phyloP scores from a whole-genome alignment of 352 stramenopile genomes.

The Pythium grandisporangium region DNA sequence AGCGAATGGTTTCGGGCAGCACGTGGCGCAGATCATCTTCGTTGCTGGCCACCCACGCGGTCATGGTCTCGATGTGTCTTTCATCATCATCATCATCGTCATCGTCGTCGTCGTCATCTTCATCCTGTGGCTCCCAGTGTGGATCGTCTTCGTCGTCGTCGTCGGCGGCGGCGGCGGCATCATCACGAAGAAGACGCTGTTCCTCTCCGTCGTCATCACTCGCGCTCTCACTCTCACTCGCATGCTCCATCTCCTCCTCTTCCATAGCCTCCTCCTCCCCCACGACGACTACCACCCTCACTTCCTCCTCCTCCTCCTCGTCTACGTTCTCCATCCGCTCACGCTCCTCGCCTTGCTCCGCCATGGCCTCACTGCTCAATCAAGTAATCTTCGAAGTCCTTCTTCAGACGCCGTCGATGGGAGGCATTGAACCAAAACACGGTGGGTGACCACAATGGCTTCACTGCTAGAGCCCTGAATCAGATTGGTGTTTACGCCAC shows the following conservation, averaged over 20 bases:
- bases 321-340: background rate
- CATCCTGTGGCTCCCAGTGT: constrained; percentile 12
- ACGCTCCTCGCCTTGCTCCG: constrained; percentile 9
- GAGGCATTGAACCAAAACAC: too few relatives aligned
- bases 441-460: too few relatives aligned
- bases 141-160: constrained; percentile 15
- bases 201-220: constrained; percentile 6
- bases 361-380: background rate
- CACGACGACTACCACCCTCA: background rate
- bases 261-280: background rate
- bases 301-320: background rate
- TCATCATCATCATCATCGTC: constrained; percentile 18
- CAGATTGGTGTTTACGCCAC: too few relatives aligned
- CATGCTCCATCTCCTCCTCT: constrained; percentile 1
- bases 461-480: too few relatives aligned
- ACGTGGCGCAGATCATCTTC: constrained; percentile 12
- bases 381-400: constrained; percentile 1
- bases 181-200: constrained; percentile 3
- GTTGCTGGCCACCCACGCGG: constrained; percentile 12
- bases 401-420: constrained; percentile 1
- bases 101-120: constrained; percentile 13
- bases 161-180: constrained; percentile 14
- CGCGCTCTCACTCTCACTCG: constrained; percentile 6
- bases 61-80: constrained; percentile 8
- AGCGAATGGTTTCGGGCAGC: constrained; percentile 35